Evolutionary conservation across 352 stramenopile species (phyloP).

Genomic region (Phytophthora foliorum): DNA sequence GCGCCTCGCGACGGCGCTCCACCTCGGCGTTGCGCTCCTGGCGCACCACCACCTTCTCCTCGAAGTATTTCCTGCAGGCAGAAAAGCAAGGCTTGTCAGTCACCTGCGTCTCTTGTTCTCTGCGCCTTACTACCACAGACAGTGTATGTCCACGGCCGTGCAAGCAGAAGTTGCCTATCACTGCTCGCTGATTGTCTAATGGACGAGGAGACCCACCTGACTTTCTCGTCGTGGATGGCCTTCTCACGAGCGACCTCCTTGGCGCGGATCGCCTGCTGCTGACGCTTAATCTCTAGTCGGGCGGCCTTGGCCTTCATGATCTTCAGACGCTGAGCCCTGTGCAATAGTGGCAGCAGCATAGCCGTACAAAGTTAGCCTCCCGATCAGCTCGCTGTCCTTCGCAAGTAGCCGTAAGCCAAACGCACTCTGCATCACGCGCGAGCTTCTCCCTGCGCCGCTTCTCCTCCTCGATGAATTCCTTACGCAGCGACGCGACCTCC

Average conservation of each 20-base stretch:
- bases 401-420: slow-evolving; percentile 3
- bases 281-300: slow-evolving; percentile 88
- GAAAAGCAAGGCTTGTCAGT: slow-evolving; percentile 3
- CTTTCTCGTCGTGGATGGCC: slow-evolving; percentile 78
- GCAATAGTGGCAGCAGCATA: slow-evolving; percentile 1
- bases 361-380: slow-evolving; percentile 7
- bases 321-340: slow-evolving; percentile 76
- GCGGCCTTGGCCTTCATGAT: slow-evolving; percentile 91
- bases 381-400: not conserved
- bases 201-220: slow-evolving; percentile 49
- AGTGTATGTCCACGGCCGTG: not conserved
- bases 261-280: slow-evolving; percentile 86
- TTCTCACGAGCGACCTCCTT: slow-evolving; percentile 87
- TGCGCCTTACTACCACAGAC: not conserved
- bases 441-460: slow-evolving; percentile 79
- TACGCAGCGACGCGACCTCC: slow-evolving; percentile 74
- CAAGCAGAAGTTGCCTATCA: not conserved
- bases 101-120: not conserved
- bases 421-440: slow-evolving; percentile 86
- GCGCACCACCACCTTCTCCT: slow-evolving; percentile 84
- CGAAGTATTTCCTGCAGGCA: slow-evolving; percentile 67
- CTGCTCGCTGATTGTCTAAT: not conserved
- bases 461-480: slow-evolving; percentile 83
- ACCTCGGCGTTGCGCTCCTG: slow-evolving; percentile 67
- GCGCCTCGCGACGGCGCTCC: slow-evolving; percentile 71